Percentiles rank a stretch among this genome's conserved stretches.
Conservation (phyloP, 164 flowering plant genomes). For the Stephania japonica region DNA sequence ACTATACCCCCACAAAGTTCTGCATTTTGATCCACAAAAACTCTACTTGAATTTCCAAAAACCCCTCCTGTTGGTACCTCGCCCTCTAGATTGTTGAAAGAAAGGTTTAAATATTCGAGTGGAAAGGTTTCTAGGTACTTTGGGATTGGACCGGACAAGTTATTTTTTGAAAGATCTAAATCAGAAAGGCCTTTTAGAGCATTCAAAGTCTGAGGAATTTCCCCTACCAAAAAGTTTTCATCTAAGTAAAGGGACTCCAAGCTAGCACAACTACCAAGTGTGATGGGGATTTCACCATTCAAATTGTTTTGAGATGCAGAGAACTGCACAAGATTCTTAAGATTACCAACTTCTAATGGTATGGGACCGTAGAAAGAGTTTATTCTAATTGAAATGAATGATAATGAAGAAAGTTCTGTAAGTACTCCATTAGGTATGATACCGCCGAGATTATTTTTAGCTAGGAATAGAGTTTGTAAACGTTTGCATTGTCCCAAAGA, state of each 20-base stretch:
- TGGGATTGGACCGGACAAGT: slow-evolving; percentile 16
- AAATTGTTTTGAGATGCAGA: neutral
- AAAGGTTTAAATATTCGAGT: neutral
- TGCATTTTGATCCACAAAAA: neutral
- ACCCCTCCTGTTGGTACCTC: slow-evolving; percentile 4
- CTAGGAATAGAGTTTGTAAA: slow-evolving; percentile 1
- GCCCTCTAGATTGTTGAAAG: neutral
- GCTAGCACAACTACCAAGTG: slow-evolving; percentile 3
- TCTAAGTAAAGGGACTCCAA: neutral
- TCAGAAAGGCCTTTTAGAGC: neutral
- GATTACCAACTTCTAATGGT: slow-evolving; percentile 3
- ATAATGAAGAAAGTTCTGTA: neutral
- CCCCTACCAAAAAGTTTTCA: neutral
- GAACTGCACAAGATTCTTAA: neutral
- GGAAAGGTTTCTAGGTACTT: neutral
- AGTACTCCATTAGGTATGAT: slow-evolving; percentile 12
- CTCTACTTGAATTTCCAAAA: slow-evolving; percentile 1
- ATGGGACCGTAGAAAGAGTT: slow-evolving; percentile 16
- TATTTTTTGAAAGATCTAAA: slow-evolving; percentile 15
- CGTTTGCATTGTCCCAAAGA: slow-evolving; percentile 2
- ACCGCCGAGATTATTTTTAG: slow-evolving; percentile 16
- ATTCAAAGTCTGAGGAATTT: neutral
- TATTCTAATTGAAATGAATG: neutral
- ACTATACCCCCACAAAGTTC: neutral
- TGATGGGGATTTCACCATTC: neutral